Conservation (phyloP, 257 asterid species). For the Lithospermum erythrorhizon region DNA sequence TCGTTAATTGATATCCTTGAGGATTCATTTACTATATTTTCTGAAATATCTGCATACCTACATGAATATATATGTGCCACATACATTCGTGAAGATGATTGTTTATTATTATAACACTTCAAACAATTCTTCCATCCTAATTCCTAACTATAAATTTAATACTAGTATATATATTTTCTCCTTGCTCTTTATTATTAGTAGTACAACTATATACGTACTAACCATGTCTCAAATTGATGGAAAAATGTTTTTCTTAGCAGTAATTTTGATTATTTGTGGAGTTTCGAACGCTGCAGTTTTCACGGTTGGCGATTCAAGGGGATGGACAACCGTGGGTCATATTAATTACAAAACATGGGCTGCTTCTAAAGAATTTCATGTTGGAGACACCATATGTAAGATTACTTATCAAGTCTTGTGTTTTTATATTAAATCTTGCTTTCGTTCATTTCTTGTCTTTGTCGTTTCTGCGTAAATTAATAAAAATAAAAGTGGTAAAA, state of each 20-base stretch:
- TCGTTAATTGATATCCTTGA: too few species aligned
- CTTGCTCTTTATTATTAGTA: too few species aligned
- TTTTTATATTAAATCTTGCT: background rate
- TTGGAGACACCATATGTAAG: conserved; percentile 42
- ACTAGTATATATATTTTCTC: too few species aligned
- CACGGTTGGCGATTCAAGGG: conserved; percentile 35
- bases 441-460: too few species aligned
- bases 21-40: too few species aligned
- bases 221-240: background rate
- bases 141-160: too few species aligned
- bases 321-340: conserved; percentile 27
- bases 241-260: background rate
- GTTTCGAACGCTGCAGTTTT: conserved; percentile 15
- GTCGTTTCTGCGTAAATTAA: too few species aligned
- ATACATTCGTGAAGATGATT: too few species aligned
- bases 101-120: too few species aligned
- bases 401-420: background rate
- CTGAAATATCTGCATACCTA: background rate
- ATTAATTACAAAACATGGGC: conserved; percentile 45
- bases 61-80: too few species aligned
- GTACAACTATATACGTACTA: background rate
- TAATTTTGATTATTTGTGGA: background rate
- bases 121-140: too few species aligned
- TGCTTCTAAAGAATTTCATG: conserved; percentile 27
- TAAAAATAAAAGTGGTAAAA: too few species aligned